phyloP scores from a whole-genome alignment of 352 stramenopile species.

The Phytophthora sojae region DNA sequence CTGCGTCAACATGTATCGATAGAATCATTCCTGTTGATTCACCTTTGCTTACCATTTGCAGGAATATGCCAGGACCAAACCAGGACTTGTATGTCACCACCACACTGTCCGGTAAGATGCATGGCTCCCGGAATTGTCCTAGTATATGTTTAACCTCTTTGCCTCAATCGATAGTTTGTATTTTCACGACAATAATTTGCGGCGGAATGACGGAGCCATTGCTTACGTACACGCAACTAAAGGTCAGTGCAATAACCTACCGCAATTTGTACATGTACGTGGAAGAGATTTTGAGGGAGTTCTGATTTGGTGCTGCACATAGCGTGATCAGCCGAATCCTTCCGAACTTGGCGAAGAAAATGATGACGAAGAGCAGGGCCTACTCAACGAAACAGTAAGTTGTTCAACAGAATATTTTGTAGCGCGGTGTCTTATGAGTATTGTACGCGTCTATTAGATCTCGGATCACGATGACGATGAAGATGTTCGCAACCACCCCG shows the following conservation, averaged over 20 bases:
- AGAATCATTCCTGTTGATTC: background rate
- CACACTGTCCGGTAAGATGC: conserved; percentile 58
- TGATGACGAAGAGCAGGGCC: conserved; percentile 57
- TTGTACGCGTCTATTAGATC: conserved; percentile 24
- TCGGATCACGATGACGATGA: conserved; percentile 53
- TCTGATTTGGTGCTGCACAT: background rate
- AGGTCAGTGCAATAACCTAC: conserved; percentile 39
- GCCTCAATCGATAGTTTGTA: conserved; percentile 72
- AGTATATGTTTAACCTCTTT: conserved; percentile 4
- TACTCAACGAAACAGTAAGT: conserved; percentile 47
- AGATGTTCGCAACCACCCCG: conserved; percentile 28
- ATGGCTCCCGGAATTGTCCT: no score
- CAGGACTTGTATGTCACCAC: conserved; percentile 89
- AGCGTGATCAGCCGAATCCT: conserved; percentile 30
- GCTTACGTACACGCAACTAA: conserved; percentile 82
- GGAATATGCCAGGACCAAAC: conserved; percentile 95
- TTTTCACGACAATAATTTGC: conserved; percentile 97
- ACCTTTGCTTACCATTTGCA: conserved; percentile 18
- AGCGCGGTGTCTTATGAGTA: background rate
- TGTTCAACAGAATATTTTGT: background rate
- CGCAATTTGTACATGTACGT: background rate
- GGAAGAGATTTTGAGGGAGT: background rate
- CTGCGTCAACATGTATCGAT: background rate
- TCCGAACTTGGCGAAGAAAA: conserved; percentile 27
- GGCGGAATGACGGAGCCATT: conserved; percentile 92